Evolutionary conservation across 2,329 filamentous ascomycete genomes (phyloP), one percentile per base, ranked within the genome.

Genomic region (Fusarium begoniae): DNA sequence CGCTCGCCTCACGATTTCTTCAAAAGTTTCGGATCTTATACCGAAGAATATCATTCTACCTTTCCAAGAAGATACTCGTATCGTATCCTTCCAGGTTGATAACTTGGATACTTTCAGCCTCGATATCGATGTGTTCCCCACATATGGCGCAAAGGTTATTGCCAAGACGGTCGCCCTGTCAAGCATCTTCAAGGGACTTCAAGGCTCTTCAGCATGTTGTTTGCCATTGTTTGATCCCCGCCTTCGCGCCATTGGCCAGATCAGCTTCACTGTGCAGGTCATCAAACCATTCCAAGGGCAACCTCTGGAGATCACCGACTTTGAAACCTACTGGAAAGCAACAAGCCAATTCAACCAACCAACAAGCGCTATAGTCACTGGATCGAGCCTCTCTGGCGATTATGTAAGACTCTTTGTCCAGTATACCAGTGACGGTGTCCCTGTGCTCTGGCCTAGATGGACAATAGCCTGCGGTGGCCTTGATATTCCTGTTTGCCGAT

Each of bases 251-350:
- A 98, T 99, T 78, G 96, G 96, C 11, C 94, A 97, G 79, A 94
- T 98, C 75, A 94, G 91, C 73, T 99, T 99, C 85, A 93, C 94
- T 74, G 97, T 94, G 63, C 95, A 98, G 80, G 94, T 98, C 32
- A 97, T 99, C 81, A 98, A 98, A 79, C 96, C 96, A 1, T 99
- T 98, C 84, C 91, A 92, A 72, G 96, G 96, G 13, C 93, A 95
- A 69, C 95, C 96, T 8, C 86, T 99, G 28, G 96, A 99, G 82
- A 98, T 99, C 69, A 97, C 96, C 3, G 95, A 98, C 79, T 99
- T 98, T 78, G 96, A 97, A 72, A 98, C 96, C 1, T 99, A 99
- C 83, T 99, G 96, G 96, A 99, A 98, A 83, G 96, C 96, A 1
- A 99, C 96, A 3, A 98, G 95, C 79, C 95, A 98, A 77, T 89